Percentiles rank a stretch among this genome's conserved stretches.
Conservation (phyloP, 805 yeast genomes). For the Candida chauliodis region DNA sequence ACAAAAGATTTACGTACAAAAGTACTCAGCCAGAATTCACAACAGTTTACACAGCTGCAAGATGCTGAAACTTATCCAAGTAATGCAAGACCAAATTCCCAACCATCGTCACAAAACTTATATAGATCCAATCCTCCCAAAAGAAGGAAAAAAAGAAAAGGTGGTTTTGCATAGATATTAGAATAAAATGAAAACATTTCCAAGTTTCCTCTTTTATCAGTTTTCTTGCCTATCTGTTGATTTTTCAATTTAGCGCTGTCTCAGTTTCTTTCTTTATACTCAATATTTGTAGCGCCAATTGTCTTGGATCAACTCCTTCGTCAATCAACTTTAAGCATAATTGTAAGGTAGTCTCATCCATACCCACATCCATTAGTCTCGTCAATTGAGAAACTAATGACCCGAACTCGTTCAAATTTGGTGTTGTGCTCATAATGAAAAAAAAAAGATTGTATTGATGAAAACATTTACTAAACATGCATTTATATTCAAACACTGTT, state of each 20-base stretch:
- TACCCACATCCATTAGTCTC: slow-evolving; percentile 18
- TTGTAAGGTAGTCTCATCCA: slow-evolving; percentile 28
- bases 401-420: slow-evolving; percentile 13
- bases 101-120: slow-evolving; percentile 2
- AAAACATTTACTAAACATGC: not conserved
- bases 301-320: slow-evolving; percentile 37
- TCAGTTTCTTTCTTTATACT: slow-evolving; percentile 25
- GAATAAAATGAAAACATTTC: not conserved
- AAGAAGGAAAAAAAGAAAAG: slow-evolving; percentile 40
- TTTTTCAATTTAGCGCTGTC: slow-evolving; percentile 11
- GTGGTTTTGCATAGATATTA: slow-evolving; percentile 44
- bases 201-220: too few species aligned
- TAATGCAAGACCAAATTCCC: slow-evolving; percentile 5
- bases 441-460: not conserved
- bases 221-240: too few species aligned
- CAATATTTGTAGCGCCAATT: slow-evolving; percentile 23
- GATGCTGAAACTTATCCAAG: too few species aligned
- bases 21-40: not conserved
- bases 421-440: not conserved
- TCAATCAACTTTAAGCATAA: slow-evolving; percentile 32
- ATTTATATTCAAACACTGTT: too few species aligned
- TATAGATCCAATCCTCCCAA: slow-evolving; percentile 5
- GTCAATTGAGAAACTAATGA: slow-evolving; percentile 21
- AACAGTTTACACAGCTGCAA: not conserved
- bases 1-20: not conserved